phyloP scores from a whole-genome alignment of 768 basidiomycete genomes.

The Cyclocybe cylindracea region DNA sequence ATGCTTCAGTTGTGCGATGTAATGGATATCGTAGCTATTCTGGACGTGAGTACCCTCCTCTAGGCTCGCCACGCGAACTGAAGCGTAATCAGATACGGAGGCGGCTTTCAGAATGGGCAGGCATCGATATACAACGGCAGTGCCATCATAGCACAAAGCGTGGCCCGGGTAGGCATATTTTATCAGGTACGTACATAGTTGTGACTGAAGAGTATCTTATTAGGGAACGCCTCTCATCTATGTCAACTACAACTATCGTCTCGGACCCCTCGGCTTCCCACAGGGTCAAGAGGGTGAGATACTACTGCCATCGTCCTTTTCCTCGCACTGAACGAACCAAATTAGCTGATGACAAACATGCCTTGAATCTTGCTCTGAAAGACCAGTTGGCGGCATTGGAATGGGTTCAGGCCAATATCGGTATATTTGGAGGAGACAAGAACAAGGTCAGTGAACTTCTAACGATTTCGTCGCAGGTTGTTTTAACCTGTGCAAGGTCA shows the following conservation, averaged over 20 bases:
- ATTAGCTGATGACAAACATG: constrained; percentile 29
- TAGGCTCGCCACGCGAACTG: not conserved
- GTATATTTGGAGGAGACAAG: constrained; percentile 55
- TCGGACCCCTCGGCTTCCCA: constrained; percentile 45
- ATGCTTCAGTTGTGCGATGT: not conserved
- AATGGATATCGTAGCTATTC: not conserved
- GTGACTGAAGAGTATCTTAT: not conserved
- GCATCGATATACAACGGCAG: constrained; percentile 27
- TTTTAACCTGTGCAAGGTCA: constrained; percentile 30
- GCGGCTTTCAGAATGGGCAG: constrained; percentile 22
- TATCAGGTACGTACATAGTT: not conserved
- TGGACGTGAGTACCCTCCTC: not conserved
- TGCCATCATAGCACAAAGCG: constrained; percentile 28
- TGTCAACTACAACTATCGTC: constrained; percentile 37
- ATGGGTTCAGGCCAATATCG: constrained; percentile 61
- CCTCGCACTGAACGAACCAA: not conserved
- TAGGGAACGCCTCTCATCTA: constrained; percentile 43
- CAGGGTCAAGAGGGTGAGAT: constrained; percentile 28
- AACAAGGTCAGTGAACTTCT: constrained; percentile 11
- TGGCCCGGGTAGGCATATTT: constrained; percentile 23
- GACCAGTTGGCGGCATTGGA: constrained; percentile 42
- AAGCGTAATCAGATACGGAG: constrained; percentile 19
- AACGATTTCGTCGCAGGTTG: not conserved
- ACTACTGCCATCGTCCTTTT: not conserved
- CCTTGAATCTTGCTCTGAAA: constrained; percentile 43